phyloP scores from a whole-genome alignment of 2,329 filamentous ascomycete species.

The Dothistroma septosporum region DNA sequence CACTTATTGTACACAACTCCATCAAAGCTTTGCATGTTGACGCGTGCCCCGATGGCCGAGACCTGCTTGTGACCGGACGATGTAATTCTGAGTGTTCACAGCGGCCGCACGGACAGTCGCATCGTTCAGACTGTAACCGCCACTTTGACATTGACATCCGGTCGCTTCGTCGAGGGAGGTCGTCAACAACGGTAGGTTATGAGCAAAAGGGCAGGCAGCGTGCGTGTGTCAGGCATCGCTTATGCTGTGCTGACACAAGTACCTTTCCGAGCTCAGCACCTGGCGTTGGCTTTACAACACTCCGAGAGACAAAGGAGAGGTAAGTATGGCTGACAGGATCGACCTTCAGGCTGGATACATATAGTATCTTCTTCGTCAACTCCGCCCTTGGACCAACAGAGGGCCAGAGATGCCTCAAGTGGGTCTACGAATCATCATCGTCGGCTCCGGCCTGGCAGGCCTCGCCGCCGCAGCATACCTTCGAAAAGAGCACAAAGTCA shows the following conservation, averaged over 20 bases:
- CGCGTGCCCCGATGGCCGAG: too few relatives aligned
- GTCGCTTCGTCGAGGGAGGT: not conserved
- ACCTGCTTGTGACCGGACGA: too few relatives aligned
- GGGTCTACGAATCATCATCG: constrained; percentile 10
- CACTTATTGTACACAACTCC: not conserved
- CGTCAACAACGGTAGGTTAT: not conserved
- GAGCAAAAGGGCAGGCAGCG: not conserved
- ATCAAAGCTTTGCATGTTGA: not conserved
- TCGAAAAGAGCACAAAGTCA: constrained; percentile 7
- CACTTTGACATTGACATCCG: too few relatives aligned
- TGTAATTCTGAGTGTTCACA: too few relatives aligned
- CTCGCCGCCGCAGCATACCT: constrained; percentile 7
- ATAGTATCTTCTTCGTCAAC: not conserved
- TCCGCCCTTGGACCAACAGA: not conserved
- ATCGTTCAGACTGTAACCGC: too few relatives aligned
- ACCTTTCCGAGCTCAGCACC: not conserved
- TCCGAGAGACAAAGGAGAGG: not conserved
- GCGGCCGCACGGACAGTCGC: too few relatives aligned
- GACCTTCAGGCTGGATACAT: not conserved
- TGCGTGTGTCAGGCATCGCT: not conserved
- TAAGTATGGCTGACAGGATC: not conserved
- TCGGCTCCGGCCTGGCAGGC: constrained; percentile 8
- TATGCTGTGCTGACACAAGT: not conserved
- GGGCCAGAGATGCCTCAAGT: not conserved
- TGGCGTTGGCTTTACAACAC: not conserved